Base-by-base conservation (phyloP, 106 monocot species). In the Agapanthus africanus region DNA sequence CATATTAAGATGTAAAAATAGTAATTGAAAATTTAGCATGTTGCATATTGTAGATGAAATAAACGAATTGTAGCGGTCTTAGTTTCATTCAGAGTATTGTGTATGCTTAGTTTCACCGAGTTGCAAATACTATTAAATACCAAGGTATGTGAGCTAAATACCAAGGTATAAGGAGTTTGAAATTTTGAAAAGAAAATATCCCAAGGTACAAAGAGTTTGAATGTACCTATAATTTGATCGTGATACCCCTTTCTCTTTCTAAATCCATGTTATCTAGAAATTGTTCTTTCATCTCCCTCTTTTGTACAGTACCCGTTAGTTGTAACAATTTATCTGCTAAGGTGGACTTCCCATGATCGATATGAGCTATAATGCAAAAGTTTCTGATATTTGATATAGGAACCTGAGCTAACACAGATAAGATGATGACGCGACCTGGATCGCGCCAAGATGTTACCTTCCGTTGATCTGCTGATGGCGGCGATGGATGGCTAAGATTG, bases 261-360 rank as follows among this genome's bases (percentile, higher is more conserved):
- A 91, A 75, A 78, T 91, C 95, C 95, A 95, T 91, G 61, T 91
- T 95, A 72, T 95, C 95, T 67, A 95, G 73, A 74, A 91, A 95
- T 71, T 95, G 95, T 56, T 91, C 91, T 79, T 95, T 95, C 95
- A 95, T 95, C 23, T 95, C 95, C 78, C 95, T 88, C 64, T 77
- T 85, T 52, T 77, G 95, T 50, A 95, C 88, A 1, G 95, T 95
- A 34, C 95, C 95, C 64, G 88, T 91, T 71, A 95, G 31, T 60
- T 95, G 83, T 40, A 91, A 59, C 31, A 95, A 70, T 67, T 95
- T 88, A 82, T 95, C 95, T 35, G 95, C 95, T 76, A 95, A 78
- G 13, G 95, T 95, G 59, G 95, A 95, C 74, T 95, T 91, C 66
- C 95, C 95, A 80, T 95, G 95, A 70, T 95, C 95, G 80, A 95